A percentile compares a stretch with the other conserved stretches of the same genome.
Evolutionary conservation across 2,329 filamentous ascomycete species (phyloP).

Genomic region (Ophiostoma ulmi): DNA sequence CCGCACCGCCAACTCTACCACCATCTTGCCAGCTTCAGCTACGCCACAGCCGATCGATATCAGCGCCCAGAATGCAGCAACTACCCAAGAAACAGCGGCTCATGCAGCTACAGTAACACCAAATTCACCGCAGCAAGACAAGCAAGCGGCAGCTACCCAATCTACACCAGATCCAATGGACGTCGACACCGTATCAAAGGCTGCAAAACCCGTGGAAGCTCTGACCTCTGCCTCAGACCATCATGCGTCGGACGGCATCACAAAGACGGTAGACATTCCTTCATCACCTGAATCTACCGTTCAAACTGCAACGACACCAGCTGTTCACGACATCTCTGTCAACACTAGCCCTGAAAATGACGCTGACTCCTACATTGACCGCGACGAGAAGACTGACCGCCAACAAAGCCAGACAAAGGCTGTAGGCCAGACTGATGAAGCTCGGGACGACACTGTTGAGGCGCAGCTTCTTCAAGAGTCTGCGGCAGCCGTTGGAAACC

Average conservation of each 20-base stretch:
- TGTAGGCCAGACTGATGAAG: conserved; percentile 3
- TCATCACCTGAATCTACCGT: conserved; percentile 62
- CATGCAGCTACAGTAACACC: background rate
- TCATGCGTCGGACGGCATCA: background rate
- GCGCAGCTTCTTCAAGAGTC: conserved; percentile 45
- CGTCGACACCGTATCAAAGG: conserved; percentile 7
- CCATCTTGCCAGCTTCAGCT: background rate
- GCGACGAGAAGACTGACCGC: conserved; percentile 35
- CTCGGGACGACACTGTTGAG: conserved; percentile 35
- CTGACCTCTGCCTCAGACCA: background rate
- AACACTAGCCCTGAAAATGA: conserved; percentile 72
- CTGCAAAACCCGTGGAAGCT: background rate
- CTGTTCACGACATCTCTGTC: conserved; percentile 61
- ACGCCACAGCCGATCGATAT: background rate
- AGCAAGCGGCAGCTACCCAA: background rate
- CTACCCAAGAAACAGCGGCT: background rate
- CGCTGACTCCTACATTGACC: conserved; percentile 51
- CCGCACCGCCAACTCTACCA: background rate
- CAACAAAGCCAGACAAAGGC: conserved; percentile 28
- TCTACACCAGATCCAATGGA: conserved; percentile 15
- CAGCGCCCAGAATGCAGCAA: background rate
- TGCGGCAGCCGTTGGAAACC: conserved; percentile 30
- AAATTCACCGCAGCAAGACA: background rate
- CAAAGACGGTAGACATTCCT: conserved; percentile 38
- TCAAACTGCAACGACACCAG: conserved; percentile 68